Evolutionary conservation across 2,329 filamentous ascomycete species (phyloP), one percentile per base, ranked within the genome.

Genomic region (Chaetomiaceae sp.): DNA sequence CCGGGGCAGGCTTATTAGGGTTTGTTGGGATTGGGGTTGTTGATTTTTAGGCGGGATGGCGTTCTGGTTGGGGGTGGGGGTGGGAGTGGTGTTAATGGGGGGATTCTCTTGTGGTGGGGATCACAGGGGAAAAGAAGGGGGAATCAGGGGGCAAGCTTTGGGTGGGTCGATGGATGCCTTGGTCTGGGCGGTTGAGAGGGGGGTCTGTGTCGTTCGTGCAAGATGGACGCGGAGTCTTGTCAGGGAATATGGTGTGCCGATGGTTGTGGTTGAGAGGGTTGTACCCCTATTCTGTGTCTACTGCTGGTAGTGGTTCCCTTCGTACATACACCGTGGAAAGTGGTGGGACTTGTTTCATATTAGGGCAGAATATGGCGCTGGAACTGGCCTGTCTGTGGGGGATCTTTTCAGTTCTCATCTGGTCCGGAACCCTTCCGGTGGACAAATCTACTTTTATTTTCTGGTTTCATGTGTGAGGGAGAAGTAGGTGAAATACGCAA

Each of bases 1-100:
- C 74, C 76, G 6, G 74, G 74, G 29, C 75, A 78, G 60, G 74
- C 75, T 4, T 72, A 71, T 46, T 76, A 57, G 53, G 22, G 17
- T 17, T 10, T 34, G 8, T 2, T 9, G 14, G n/a, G 14, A 9
- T 32, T 38, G 29, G 22, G 22, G 22, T 24, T n/a, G n/a, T n/a
- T n/a, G 27, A 9, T 29, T 29, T 30, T 32, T n/a, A 6, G 14
- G 29, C 29, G 14, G 29, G 29, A 32, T 32, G 29, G 29, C 29
- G 29, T 32, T 32, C 15, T n/a, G 29, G 29, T 8, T 4, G 7
- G 29, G 29, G 11, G 29, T 6, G 24, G 24, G 11, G 4, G 29
- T 11, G 14, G 29, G 14, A 32, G 7, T 15, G 29, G 29, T 11
- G 29, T 32, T n/a, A 11, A 14, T 3, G 14, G 29, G 29, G 12